Evolutionary conservation across 106 monocot genomes (phyloP).

Genomic region (Dioscorea alata): DNA sequence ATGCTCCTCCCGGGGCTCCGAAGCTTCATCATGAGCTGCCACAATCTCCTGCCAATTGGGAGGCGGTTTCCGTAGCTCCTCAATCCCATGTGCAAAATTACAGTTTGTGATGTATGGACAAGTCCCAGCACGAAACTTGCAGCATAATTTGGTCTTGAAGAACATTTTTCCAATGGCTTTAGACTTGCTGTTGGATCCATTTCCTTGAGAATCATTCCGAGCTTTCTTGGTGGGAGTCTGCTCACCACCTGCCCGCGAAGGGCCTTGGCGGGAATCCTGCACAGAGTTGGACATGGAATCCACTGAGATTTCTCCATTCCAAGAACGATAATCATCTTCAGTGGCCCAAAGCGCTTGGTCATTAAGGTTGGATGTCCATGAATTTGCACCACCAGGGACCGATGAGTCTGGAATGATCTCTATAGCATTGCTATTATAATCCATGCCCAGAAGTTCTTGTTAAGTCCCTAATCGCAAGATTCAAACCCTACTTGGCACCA

Average conservation of each 20-base stretch:
- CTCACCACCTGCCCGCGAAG: conserved; percentile 56
- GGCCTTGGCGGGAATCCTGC: conserved; percentile 20
- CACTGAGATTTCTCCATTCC: conserved; percentile 26
- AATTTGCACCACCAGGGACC: conserved; percentile 13
- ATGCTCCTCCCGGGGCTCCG: conserved; percentile 71
- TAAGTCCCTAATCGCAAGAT: neutral
- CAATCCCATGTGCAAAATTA: conserved; percentile 94
- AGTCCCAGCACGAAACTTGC: conserved; percentile 84
- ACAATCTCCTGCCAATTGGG: conserved; percentile 98
- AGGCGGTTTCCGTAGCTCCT: conserved; percentile 90
- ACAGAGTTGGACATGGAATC: conserved; percentile 33
- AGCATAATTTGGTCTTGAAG: conserved; percentile 98
- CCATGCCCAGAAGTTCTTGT: neutral
- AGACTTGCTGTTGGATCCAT: conserved; percentile 28
- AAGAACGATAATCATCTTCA: conserved; percentile 62
- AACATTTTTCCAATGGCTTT: conserved; percentile 89
- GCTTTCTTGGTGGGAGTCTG: conserved; percentile 66
- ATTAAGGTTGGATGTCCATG: conserved; percentile 16
- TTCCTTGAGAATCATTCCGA: conserved; percentile 25
- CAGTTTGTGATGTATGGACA: conserved; percentile 93
- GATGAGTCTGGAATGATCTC: conserved; percentile 60
- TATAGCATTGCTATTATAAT: conserved; percentile 41
- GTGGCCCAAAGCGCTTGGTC: conserved; percentile 68
- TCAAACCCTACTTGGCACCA: too few relatives aligned
- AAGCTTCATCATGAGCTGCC: conserved; percentile 54